A percentile compares a stretch with the other conserved stretches of the same genome.
Conservation (phyloP, 306 rosid species). For the Trichosanthes truncata region DNA sequence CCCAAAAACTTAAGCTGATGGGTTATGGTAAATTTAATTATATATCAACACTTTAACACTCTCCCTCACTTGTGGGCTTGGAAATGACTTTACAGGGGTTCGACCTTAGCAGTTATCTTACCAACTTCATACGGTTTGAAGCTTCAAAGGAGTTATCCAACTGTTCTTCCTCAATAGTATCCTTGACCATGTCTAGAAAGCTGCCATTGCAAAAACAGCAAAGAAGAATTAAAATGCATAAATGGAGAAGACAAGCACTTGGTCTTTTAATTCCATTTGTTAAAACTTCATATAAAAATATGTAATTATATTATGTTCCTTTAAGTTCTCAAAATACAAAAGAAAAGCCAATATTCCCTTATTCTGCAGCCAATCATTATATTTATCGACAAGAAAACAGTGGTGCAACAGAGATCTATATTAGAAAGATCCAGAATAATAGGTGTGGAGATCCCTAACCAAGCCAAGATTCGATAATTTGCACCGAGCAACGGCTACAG, state of each 20-base stretch:
- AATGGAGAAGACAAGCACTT: background rate
- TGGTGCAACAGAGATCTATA: background rate
- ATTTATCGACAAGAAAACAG: background rate
- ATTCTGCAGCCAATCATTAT: background rate
- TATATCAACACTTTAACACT: no score
- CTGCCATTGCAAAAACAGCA: constrained; percentile 34
- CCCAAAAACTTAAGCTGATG: no score
- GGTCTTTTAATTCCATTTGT: background rate
- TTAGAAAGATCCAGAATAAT: background rate
- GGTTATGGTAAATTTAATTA: no score
- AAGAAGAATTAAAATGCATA: constrained; percentile 16
- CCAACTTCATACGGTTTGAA: constrained; percentile 56
- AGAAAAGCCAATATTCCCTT: background rate
- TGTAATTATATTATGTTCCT: background rate
- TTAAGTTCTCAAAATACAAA: background rate
- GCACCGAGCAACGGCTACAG: background rate
- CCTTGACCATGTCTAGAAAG: constrained; percentile 52
- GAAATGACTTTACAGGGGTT: no score
- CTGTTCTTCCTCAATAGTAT: constrained; percentile 30
- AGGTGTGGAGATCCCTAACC: background rate
- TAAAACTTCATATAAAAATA: background rate
- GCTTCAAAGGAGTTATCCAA: constrained; percentile 31
- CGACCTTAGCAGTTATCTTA: constrained; percentile 30
- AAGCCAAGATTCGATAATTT: background rate
- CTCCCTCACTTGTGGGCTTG: no score